phyloP scores from a whole-genome alignment of 495 filamentous ascomycete species.

The Bryoglossum gracile region DNA sequence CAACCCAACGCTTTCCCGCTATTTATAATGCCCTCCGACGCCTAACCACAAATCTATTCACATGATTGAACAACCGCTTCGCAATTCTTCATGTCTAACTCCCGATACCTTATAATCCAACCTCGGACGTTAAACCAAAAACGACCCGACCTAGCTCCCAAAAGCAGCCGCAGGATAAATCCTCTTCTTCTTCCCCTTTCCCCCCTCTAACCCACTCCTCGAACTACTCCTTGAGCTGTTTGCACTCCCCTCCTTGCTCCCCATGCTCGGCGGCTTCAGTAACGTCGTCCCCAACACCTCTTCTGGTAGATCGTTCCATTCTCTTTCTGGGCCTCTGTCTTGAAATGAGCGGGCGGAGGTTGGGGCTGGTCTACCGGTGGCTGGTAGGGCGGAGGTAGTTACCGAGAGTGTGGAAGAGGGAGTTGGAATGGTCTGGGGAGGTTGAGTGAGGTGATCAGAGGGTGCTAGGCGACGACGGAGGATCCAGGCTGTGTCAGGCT shows the following conservation, averaged over 20 bases:
- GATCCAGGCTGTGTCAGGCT: conserved; percentile 71
- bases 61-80: too few relatives aligned
- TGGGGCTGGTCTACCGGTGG: not conserved
- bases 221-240: conserved; percentile 38
- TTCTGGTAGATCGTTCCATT: conserved; percentile 50
- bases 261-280: conserved; percentile 11
- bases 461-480: conserved; percentile 38
- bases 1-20: too few relatives aligned
- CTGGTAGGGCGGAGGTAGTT: not conserved
- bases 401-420: not conserved
- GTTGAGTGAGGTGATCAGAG: conserved; percentile 16
- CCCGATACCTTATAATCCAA: too few relatives aligned
- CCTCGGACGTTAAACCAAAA: not conserved
- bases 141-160: not conserved
- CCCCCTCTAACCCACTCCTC: conserved; percentile 35
- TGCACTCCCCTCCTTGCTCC: conserved; percentile 14
- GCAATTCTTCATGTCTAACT: too few relatives aligned
- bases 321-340: conserved; percentile 41
- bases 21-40: too few relatives aligned
- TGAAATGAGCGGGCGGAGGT: conserved; percentile 36
- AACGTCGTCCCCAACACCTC: conserved; percentile 32
- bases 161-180: conserved; percentile 47
- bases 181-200: conserved; percentile 43
- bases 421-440: not conserved
- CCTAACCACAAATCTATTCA: too few relatives aligned